phyloP scores from a whole-genome alignment of 345 rosid genomes.

The Carallia brachiata region DNA sequence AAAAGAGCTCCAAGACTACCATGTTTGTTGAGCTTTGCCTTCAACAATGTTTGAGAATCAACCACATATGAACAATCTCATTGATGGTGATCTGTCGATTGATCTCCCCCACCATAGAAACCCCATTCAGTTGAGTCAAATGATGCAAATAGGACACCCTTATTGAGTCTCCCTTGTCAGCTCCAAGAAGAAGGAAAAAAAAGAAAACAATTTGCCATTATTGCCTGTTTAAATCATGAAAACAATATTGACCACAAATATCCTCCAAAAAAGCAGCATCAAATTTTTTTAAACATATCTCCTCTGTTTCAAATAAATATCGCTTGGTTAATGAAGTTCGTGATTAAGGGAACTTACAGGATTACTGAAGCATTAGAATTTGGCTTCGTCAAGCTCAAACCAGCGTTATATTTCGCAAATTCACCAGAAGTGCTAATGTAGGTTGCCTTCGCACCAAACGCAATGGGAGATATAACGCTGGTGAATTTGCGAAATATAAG shows the following conservation, averaged over 20 bases:
- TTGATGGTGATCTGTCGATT: conserved; percentile 51
- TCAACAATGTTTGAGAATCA: conserved; percentile 49
- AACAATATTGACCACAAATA: not conserved
- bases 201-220: not conserved
- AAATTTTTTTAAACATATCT: too few relatives aligned
- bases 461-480: conserved; percentile 2
- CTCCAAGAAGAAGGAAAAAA: conserved; percentile 29
- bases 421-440: conserved; percentile 39
- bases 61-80: conserved; percentile 49
- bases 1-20: conserved; percentile 56
- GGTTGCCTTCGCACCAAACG: conserved; percentile 62
- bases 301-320: not conserved
- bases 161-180: conserved; percentile 62
- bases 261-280: too few relatives aligned
- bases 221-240: not conserved
- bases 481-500: too few relatives aligned
- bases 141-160: conserved; percentile 48
- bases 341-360: conserved; percentile 39
- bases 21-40: conserved; percentile 67
- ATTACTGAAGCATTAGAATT: conserved; percentile 44
- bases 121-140: conserved; percentile 38
- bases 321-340: not conserved
- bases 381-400: conserved; percentile 52
- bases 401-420: conserved; percentile 53
- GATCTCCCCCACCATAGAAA: conserved; percentile 55